Base-by-base conservation (phyloP, 2,329 filamentous ascomycete species). In the Pseudocercospora vitis region DNA sequence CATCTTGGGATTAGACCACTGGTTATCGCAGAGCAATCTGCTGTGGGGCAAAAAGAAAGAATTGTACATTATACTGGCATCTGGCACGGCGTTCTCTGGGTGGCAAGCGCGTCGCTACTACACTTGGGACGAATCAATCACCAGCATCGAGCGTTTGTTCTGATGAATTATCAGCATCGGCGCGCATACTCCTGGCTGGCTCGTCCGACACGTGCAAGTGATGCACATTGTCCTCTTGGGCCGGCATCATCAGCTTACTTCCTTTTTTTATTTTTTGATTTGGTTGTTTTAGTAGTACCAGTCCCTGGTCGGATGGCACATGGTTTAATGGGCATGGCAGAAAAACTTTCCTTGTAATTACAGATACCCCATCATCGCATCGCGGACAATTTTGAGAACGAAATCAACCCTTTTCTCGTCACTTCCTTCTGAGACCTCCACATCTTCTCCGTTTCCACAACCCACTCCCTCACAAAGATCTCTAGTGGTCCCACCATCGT, bases 1-100 rank as follows among this genome's bases (percentile, higher is more conserved):
- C 31, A 53, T 60, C 37, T 48, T 56, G 42, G 47, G 53, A n/a
- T 45, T 58, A 58, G 53, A 58, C 47, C 37, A 51, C 29, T 40
- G 50, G 50, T 31, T 52, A 23, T 48, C 31, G 58, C 53, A 45
- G 56, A 58, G 58, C 58, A 59, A 60, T 60, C 57, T 52, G 57
- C 55, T 44, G 33, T 54, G 49, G 47, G 48, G 45, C 29, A 53
- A 60, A 56, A 55, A 33, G 48, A 60, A 56, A 55, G 40, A 51
- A 49, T 48, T 52, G 37, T 59, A 52, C 55, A 57, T 32, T 48
- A 28, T 50, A 57, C 53, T 33, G 50, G 49, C 54, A 55, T 52
- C 35, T 44, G 47, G 47, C 39, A 48, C n/a, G 57, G 57, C 49
- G 54, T 59, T 59, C 26, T 16, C 6, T 6, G 42, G 42, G 42